These are phyloP conservation scores for Rhododendron molle DNA, from an alignment of 148 eudicot species.

Conservation along the genomic window DNA sequence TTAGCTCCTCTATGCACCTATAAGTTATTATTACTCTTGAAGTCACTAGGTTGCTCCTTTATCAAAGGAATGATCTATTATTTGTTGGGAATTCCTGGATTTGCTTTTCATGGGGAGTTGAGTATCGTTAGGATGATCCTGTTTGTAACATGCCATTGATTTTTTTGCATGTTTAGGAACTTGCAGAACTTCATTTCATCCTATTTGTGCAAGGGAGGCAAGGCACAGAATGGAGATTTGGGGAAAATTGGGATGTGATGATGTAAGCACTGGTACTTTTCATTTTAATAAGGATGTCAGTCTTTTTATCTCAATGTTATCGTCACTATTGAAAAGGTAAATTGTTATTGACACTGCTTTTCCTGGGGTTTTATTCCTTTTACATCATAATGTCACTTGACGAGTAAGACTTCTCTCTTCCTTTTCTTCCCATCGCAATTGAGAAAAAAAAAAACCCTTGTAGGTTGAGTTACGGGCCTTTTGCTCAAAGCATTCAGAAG, in stretches of 20 bases:
- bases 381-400: not conserved
- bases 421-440: not conserved
- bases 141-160: constrained; percentile 17
- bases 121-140: constrained; percentile 1
- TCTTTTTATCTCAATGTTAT: constrained; percentile 3
- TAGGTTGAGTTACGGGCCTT: constrained; percentile 92
- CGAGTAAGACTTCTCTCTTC: not conserved
- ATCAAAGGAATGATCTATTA: not conserved
- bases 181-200: constrained; percentile 93
- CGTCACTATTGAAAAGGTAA: not conserved
- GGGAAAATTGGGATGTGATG: constrained; percentile 93
- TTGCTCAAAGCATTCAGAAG: constrained; percentile 79
- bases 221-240: constrained; percentile 86
- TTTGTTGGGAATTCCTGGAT: not conserved
- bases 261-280: constrained; percentile 48
- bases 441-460: not conserved
- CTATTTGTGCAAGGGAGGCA: constrained; percentile 97
- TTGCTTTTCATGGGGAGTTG: constrained; percentile 1
- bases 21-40: not conserved
- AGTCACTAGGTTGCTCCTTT: not conserved
- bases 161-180: constrained; percentile 55
- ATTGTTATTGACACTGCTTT: not conserved
- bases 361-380: not conserved
- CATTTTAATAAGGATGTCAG: not conserved
- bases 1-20: not conserved